A percentile compares a stretch with the other conserved stretches of the same genome.
Conservation (phyloP, 805 yeast genomes). For the Lachancea waltii region DNA sequence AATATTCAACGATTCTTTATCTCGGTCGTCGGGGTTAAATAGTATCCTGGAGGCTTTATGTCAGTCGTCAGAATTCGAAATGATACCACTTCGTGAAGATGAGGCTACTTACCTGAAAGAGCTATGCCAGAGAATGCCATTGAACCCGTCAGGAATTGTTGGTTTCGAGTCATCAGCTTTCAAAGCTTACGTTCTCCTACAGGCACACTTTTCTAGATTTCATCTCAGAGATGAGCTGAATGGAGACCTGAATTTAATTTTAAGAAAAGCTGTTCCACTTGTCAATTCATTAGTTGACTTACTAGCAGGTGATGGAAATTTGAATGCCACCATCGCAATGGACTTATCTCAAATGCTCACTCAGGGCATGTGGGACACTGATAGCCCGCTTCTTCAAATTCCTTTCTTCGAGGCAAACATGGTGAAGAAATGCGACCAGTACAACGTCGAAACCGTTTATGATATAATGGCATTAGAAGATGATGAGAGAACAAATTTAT, state of each 20-base stretch:
- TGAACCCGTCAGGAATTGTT: slow-evolving; percentile 38
- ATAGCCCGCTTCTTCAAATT: slow-evolving; percentile 70
- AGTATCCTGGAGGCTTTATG: slow-evolving; percentile 60
- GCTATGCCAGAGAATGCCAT: slow-evolving; percentile 56
- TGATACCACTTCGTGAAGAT: slow-evolving; percentile 51
- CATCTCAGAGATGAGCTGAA: slow-evolving; percentile 54
- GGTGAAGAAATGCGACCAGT: slow-evolving; percentile 46
- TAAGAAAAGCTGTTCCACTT: slow-evolving; percentile 44
- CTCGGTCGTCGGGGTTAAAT: slow-evolving; percentile 49
- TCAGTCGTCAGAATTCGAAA: slow-evolving; percentile 68
- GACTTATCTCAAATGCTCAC: slow-evolving; percentile 83
- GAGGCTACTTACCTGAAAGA: slow-evolving; percentile 46
- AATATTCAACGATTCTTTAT: slow-evolving; percentile 45
- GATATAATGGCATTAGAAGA: slow-evolving; percentile 76
- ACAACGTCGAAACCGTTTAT: slow-evolving; percentile 61
- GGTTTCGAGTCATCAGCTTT: slow-evolving; percentile 45
- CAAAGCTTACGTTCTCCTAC: slow-evolving; percentile 70
- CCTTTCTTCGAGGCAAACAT: slow-evolving; percentile 54
- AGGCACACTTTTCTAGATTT: slow-evolving; percentile 72
- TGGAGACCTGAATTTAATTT: slow-evolving; percentile 48
- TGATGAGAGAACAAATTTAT: slow-evolving; percentile 55
- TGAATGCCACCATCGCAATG: slow-evolving; percentile 76
- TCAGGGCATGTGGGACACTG: slow-evolving; percentile 82
- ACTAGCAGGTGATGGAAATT: slow-evolving; percentile 69
- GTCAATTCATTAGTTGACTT: slow-evolving; percentile 68